Conservation (phyloP, 2,329 filamentous ascomycete species). For the Fusarium dimerum region DNA sequence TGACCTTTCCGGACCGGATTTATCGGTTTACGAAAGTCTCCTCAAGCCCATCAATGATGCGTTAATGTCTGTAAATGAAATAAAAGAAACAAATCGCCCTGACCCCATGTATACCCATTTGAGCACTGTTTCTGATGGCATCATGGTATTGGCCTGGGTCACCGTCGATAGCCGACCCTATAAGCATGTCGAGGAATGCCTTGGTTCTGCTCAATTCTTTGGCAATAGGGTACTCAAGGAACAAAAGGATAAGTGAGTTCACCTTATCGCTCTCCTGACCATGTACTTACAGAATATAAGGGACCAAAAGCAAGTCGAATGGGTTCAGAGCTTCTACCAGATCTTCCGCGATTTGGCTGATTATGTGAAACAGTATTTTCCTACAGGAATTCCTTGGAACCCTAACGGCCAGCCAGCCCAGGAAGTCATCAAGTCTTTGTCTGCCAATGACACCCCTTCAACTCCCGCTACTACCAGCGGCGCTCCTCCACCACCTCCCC, state of each 20-base stretch:
- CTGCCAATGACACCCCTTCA: conserved; percentile 21
- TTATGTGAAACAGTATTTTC: conserved; percentile 83
- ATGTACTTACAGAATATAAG: conserved; percentile 43
- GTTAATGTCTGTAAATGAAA: conserved; percentile 74
- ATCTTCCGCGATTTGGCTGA: conserved; percentile 81
- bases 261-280: neutral
- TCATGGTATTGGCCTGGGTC: conserved; percentile 89
- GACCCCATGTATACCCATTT: conserved; percentile 78
- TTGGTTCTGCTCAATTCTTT: conserved; percentile 86
- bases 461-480: conserved; percentile 47
- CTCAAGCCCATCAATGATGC: conserved; percentile 85
- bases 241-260: conserved; percentile 67
- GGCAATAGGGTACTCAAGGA: conserved; percentile 93
- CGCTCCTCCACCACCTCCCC: conserved; percentile 52
- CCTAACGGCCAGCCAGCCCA: conserved; percentile 70
- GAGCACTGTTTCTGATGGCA: conserved; percentile 85
- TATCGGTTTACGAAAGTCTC: conserved; percentile 70
- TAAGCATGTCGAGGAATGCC: conserved; percentile 81
- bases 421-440: conserved; percentile 63
- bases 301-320: conserved; percentile 79
- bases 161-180: conserved; percentile 79
- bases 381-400: conserved; percentile 85
- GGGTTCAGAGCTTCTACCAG: conserved; percentile 89
- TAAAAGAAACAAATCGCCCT: conserved; percentile 79
- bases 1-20: conserved; percentile 61